Evolutionary conservation across 148 eudicot species (phyloP), one percentile per base, ranked within the genome.

Genomic region (Dysphania ambrosioides): DNA sequence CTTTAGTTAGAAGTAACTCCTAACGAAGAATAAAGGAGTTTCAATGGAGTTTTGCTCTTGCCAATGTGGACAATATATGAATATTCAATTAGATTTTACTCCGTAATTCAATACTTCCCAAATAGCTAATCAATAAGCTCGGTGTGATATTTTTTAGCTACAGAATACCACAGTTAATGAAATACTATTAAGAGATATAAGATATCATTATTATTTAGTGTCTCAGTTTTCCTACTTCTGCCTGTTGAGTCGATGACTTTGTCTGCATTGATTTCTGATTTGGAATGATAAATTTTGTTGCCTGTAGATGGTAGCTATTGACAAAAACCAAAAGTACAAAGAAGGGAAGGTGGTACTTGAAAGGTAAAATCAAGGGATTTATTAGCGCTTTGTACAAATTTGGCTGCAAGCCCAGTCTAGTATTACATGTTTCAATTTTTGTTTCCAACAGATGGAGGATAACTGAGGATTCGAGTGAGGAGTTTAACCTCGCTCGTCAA

Each of bases 331-430:
- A 68, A 84, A 88, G 70, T 84, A 71, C 77, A 84, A 84, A 73
- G 89, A 86, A 81, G 91, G 91, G n/a, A 88, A 88, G 72, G 85
- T 86, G 69, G 89, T 88, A 70, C 89, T 88, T 49, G 89, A 88
- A 78, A 84, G 91, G 91, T 86, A 78, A 34, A 2, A 4, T 2
- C 2, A 1, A 6, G 27, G 24, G 3, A 16, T 6, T 11, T 3
- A 21, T n/a, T 24, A 5, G 31, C 40, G 21, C 58, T 44, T 58
- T 12, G 13, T 71, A n/a, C n/a, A 19, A 30, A 32, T 80, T 47
- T 38, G n/a, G 18, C 2, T 40, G 21, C 21, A 42, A 24, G 5
- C 5, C 35, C 30, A 27, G 0, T 72, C 31, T 19, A 30, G 36
- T 31, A 12, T n/a, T 19, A 18, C 42, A 6, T 24, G 10, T 65